Evolutionary conservation across 331 rosid species (phyloP), one percentile per base, ranked within the genome.

Genomic region (Spiraea crenata): DNA sequence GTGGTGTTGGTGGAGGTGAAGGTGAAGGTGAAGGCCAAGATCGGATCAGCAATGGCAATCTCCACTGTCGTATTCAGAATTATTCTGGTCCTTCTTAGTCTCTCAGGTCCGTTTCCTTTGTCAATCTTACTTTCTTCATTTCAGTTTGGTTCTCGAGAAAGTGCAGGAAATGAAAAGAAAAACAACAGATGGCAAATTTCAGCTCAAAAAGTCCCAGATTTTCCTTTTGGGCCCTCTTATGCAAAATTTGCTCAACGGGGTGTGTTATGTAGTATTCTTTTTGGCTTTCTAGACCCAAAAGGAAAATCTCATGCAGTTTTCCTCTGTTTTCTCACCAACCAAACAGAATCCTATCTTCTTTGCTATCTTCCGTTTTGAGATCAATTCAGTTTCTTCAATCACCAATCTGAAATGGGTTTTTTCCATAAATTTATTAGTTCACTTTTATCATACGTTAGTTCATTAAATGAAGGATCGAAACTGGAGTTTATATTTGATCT

Each of bases 61-160:
- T 74, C 5, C 74, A 70, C 82, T 69, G 57, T 65, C 79, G 17
- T 73, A 77, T 84, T 83, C 76, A 74, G 40, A 70, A 10, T 75
- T 57, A 52, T 86, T 38, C 76, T 86, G 54, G 64, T 85, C 62
- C 68, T 85, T 81, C 82, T 88, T 66, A 65, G 74, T 64, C 16
- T 84, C 65, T 82, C 93, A 16, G 93, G 96, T 88, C 72, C 44
- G 79, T 72, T 65, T 5, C 50, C 25, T 11, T 25, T 20, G n/a
- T 48, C 42, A 40, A 49, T 1, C 68, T 25, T 59, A 67, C 41
- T 63, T 55, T 65, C 31, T 63, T 69, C 55, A 49, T 59, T 46
- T 54, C 67, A 39, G n/a, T 74, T 78, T 54, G 62, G 66, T 73
- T 79, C 69, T 74, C 42, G 7, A 11, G 37, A 75, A 73, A 75